Evolutionary conservation across 2,329 filamentous ascomycete species (phyloP).

Genomic region (Scedosporium apiospermum): DNA sequence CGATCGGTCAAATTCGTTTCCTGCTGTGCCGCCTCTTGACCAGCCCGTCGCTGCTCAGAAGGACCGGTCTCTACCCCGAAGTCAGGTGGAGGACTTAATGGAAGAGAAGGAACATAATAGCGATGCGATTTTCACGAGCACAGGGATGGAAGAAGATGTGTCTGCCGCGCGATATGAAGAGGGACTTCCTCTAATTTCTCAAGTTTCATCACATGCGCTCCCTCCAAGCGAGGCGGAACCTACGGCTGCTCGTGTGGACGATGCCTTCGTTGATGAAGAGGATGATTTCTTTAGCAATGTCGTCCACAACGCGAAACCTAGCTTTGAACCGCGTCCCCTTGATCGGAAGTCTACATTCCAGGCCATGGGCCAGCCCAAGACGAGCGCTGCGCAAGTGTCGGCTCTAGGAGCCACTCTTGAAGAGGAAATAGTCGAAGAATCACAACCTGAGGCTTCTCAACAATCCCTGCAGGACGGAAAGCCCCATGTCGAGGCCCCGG

Average conservation of each 20-base stretch:
- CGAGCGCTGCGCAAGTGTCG: background rate
- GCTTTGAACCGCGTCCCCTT: background rate
- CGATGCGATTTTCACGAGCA: constrained; percentile 23
- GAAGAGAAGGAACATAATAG: constrained; percentile 21
- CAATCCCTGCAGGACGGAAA: background rate
- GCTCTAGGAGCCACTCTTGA: background rate
- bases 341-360: constrained; percentile 6
- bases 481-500: background rate
- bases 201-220: constrained; percentile 12
- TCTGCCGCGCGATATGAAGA: constrained; percentile 58
- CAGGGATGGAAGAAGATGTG: constrained; percentile 25
- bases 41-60: background rate
- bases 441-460: background rate
- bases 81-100: constrained; percentile 3
- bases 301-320: background rate
- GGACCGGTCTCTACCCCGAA: constrained; percentile 3
- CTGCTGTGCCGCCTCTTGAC: constrained; percentile 34
- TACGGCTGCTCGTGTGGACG: constrained; percentile 5
- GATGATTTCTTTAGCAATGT: constrained; percentile 11
- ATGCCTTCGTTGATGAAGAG: constrained; percentile 13
- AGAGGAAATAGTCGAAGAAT: background rate
- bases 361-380: background rate
- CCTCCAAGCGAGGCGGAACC: constrained; percentile 11
- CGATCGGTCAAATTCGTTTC: constrained; percentile 55
- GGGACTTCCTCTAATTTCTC: constrained; percentile 54